Base-by-base conservation (phyloP, 805 yeast species). In the Ogataea pilisensis region DNA sequence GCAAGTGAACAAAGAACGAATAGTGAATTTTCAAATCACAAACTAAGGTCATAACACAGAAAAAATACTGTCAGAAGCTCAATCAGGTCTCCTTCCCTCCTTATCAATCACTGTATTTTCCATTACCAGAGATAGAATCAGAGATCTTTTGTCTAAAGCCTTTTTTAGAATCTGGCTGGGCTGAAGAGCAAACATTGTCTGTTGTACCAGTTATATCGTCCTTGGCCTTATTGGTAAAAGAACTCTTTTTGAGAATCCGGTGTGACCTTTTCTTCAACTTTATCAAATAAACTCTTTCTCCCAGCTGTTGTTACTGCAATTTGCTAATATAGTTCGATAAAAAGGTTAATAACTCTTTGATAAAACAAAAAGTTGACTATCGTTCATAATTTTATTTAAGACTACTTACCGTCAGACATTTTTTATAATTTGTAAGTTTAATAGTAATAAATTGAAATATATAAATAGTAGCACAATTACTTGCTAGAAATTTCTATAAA, bases 231-330 rank as follows among this genome's bases (percentile, higher is more conserved):
- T n/a, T 70, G 57, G 85, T 82, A 39, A 68, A 63, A 57, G 68
- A 64, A 29, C 80, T 55, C 70, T 88, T 88, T n/a, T 64, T 82
- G 75, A 43, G 75, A 65, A 48, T 87, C 82, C 50, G 95, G 95
- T 51, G 75, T 83, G 32, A 82, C 45, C 32, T 75, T 57, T 72
- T 87, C 95, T 39, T 73, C 43, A 53, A 76, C 67, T 67, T 86
- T 85, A 62, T 82, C 83, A 50, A 80, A 53, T 60, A 87, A 73
- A 61, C 76, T 68, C 70, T 88, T 87, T 82, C 95, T 84, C 57
- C 84, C 86, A 46, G 73, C 59, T 31, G 30, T 35, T n/a, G 39
- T 31, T 35, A 37, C 31, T 19, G 16, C 28, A n/a, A 20, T 19
- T 28, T 17, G 11, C 16, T 19, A 7, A 13, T 22, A 21, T 32